Base-by-base conservation (phyloP, 2,329 filamentous ascomycete species). In the Pezicula radicicola region DNA sequence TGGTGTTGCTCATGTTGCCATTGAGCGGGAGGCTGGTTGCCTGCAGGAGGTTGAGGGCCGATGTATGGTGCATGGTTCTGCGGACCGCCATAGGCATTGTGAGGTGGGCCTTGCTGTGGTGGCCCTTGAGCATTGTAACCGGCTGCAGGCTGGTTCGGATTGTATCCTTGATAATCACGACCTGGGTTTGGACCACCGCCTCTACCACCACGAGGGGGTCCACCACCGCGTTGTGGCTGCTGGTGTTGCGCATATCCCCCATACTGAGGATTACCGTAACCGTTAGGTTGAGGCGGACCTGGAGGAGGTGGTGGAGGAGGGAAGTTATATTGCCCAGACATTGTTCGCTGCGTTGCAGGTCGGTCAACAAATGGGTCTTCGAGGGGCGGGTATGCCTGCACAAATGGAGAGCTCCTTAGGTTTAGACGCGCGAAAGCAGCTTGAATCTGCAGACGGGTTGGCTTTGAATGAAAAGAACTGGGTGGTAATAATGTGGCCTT, bases 241-340 rank as follows among this genome's bases (percentile, higher is more conserved):
- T 64, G 62, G 6, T 63, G 58, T 13, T 53, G 60, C 51, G 55
- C 50, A 43, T 65, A 66, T 45, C 60, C 30, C 1, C 30, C 60
- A 44, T 63, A 65, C 35, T 63, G 59, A 47, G 57, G 55, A 45
- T 59, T 63, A 60, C 49, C 61, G 57, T 36, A 57, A 55, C 37
- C 63, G 60, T 56, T 59, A 21, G 59, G 41, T 33, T 62, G 56
- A 41, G 64, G 62, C 43, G 63, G 61, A 3, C 63, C 63, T 21
- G 66, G 64, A 33, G 66, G 65, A 9, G 65, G 66, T 28, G 66
- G 65, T 40, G 65, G 65, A 43, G 66, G 66, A 55, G 65, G 64
- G 36, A 65, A 69, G 51, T 59, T 65, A 60, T 68, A 68, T 48
- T 66, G 64, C 48, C 60, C 60, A 52, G 66, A 62, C 62, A 63